Evolutionary conservation across 2,329 filamentous ascomycete genomes (phyloP), one percentile per base, ranked within the genome.

Genomic region (Diaporthe eres): DNA sequence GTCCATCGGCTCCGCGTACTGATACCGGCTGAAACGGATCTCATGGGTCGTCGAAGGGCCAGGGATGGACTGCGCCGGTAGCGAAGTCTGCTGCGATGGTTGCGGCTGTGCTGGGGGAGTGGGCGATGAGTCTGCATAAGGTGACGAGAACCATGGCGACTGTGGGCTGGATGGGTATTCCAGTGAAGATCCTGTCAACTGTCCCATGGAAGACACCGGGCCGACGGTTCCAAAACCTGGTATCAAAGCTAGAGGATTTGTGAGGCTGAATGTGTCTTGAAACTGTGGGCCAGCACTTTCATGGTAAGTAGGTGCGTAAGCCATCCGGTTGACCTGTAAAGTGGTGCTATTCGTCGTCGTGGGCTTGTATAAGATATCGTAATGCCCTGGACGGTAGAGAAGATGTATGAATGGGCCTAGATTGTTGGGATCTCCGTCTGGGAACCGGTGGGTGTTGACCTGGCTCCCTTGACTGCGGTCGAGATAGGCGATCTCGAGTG

Each of bases 401-500:
- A 89, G 86, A 79, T 91, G 87, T 49, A 93, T 90, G 44, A 90
- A 87, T 37, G 88, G 87, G 0, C 87, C 88, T 0, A 89, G 80
- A 0, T 82, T 81, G 22, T 84, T 83, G 58, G 83, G 80, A 71
- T 87, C 86, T 19, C 87, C 85, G 58, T 89, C 90, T 4, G 89
- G 92, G 80, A 94, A 91, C 31, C 89, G 89, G 82, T 94, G 92
- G 44, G 88, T 90, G 81, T 94, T 98, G 80, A 95, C 94, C 80
- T 94, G 89, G 63, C 90, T 89, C 25, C 95, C 96, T 61, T 92
- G 88, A 80, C 94, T 98, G 79, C 95, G 92, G 82, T 98, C 97
- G 12, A 99, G 91, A 82, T 98, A 98, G 72, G 95, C 92, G 77
- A 98, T 94, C 82, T 98, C 95, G 28, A 98, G 90, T 6, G 93